Base-by-base conservation (phyloP, 2,329 filamentous ascomycete genomes). In the Sphaerulina musiva region DNA sequence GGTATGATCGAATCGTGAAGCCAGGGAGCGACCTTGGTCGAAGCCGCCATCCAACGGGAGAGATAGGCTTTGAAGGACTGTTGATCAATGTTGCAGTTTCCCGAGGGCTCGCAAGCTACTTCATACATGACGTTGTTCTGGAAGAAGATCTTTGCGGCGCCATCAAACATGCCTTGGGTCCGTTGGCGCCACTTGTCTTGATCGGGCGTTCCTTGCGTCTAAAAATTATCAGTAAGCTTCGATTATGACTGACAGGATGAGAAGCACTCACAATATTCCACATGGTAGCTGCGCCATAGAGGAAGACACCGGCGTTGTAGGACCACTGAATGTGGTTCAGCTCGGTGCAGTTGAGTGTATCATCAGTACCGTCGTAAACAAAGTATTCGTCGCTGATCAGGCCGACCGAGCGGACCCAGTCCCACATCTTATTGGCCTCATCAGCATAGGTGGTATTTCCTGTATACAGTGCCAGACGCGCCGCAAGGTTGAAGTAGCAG, bases 11-110 rank as follows among this genome's bases (percentile, higher is more conserved):
- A 64, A 36, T 76, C 68, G 56, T 71, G 69, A 2, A 79, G 79
- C 61, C 77, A 82, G 0, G 82, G 81, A 0, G 80, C 81, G 54
- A 83, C 71, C 60, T 83, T 78, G 0, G 76, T 76, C 4, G 80
- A 76, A 3, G 76, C 73, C 11, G 80, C 80, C 71, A 79, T 70
- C 72, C 74, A 76, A 55, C 74, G 72, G 3, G 62, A 60, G 11
- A 87, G 74, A 69, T 76, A 76, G 20, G 73, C 74, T 65, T 71
- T 71, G 65, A 70, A 71, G 39, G 71, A 73, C 23, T 71, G 69
- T 59, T 76, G 73, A 58, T 77, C 75, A 41, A 67, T 63, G 63
- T 77, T 67, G 64, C 75, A 77, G 47, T 70, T 70, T 40, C 67
- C 59, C 17, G 61, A 64, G 1, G 68, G 64, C 56, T 77, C 75